phyloP scores from a whole-genome alignment of 148 eudicot species.

The Rhododendron williamsianum region DNA sequence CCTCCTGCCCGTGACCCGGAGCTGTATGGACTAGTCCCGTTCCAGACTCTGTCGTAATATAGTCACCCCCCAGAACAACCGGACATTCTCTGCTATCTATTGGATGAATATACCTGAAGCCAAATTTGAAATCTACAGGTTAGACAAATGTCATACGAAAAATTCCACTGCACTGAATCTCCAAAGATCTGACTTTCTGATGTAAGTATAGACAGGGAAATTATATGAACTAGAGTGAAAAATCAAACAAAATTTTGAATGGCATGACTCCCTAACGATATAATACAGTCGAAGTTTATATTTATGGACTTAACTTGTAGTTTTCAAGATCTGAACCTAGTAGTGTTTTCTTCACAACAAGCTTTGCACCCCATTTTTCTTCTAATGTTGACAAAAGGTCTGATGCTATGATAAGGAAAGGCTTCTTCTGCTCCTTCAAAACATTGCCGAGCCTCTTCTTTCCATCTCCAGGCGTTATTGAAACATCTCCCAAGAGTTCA shows the following conservation, averaged over 20 bases:
- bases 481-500: conserved; percentile 31
- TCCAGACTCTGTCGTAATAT: conserved; percentile 99
- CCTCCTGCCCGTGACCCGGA: conserved; percentile 99
- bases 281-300: not conserved
- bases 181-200: not conserved
- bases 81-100: conserved; percentile 73
- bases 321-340: conserved; percentile 21
- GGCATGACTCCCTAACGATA: not conserved
- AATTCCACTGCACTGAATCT: not conserved
- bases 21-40: conserved; percentile 99
- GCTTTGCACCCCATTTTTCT: conserved; percentile 82
- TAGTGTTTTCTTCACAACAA: conserved; percentile 55
- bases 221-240: not conserved
- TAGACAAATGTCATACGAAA: not conserved
- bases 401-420: conserved; percentile 62
- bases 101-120: conserved; percentile 75
- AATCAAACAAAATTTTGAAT: not conserved
- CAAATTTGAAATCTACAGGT: not conserved
- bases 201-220: not conserved
- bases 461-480: conserved; percentile 36
- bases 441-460: conserved; percentile 55
- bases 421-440: conserved; percentile 39
- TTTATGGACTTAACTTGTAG: conserved; percentile 42
- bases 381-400: conserved; percentile 80
- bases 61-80: conserved; percentile 91